phyloP scores from a whole-genome alignment of 345 rosid genomes.

The Corymbia maculata region DNA sequence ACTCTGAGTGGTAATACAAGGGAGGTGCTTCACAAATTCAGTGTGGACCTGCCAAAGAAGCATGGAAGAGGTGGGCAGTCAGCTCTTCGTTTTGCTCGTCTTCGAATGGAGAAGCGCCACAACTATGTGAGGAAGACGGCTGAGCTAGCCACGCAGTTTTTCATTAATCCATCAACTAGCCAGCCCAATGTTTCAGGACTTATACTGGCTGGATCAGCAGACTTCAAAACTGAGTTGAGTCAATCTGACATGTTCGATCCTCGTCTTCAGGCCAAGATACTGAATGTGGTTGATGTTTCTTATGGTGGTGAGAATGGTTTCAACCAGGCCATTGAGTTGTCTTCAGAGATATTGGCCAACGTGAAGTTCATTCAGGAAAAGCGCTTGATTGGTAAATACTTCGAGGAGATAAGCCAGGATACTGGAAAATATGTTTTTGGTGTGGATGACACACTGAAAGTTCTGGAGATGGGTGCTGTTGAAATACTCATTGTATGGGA shows the following conservation, averaged over 20 bases:
- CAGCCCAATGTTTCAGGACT: slow-evolving; percentile 65
- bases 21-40: slow-evolving; percentile 61
- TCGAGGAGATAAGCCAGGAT: slow-evolving; percentile 71
- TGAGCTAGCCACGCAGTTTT: slow-evolving; percentile 64
- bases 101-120: slow-evolving; percentile 77
- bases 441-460: slow-evolving; percentile 58
- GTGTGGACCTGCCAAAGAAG: slow-evolving; percentile 65
- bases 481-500: slow-evolving; percentile 72
- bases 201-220: slow-evolving; percentile 69
- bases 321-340: slow-evolving; percentile 68
- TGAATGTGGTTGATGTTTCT: slow-evolving; percentile 64
- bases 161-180: slow-evolving; percentile 53
- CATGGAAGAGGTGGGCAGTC: slow-evolving; percentile 81
- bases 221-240: slow-evolving; percentile 66
- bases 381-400: slow-evolving; percentile 62
- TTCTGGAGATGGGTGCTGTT: slow-evolving; percentile 62
- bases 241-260: slow-evolving; percentile 76
- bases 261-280: slow-evolving; percentile 58
- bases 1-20: slow-evolving; percentile 64
- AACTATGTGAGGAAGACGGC: slow-evolving; percentile 76
- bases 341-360: slow-evolving; percentile 51
- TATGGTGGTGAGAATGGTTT: slow-evolving; percentile 75
- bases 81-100: slow-evolving; percentile 73
- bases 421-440: slow-evolving; percentile 70
- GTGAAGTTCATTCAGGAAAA: slow-evolving; percentile 74